Base-by-base conservation (phyloP, 257 asterid species). In the Sherardia arvensis region DNA sequence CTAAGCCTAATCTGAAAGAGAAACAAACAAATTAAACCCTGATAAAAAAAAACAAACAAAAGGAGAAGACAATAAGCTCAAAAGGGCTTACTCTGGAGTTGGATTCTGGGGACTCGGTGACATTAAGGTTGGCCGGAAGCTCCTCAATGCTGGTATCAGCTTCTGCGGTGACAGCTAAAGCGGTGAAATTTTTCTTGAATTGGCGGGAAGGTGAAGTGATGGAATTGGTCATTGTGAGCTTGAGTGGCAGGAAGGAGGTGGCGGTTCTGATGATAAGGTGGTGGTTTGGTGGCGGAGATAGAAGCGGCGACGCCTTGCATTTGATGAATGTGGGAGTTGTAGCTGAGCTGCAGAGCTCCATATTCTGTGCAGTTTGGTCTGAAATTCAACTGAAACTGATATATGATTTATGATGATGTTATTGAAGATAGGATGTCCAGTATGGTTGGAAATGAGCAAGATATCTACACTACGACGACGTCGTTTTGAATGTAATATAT, bases 81-180 rank as follows among this genome's bases (percentile, higher is more conserved):
- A 58, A 43, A 25, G 48, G 22, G 57, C 90, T 40, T 62, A 91
- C 98, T 73, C 92, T 83, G 8, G 95, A 91, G 76, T 88, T 77
- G 56, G 92, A 87, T 63, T 86, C 94, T 1, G 73, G 83, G 45
- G 83, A 83, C 71, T 86, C 88, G 11, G 90, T 80, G 53, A 91
- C 85, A 49, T 80, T 75, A 33, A 91, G 69, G 69, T 83, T 95
- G 73, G 94, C 95, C 0, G 96, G 96, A 51, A 91, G 96, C 62
- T 83, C 84, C 36, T 91, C 96, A 38, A 64, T 22, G 62, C 68
- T 71, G 33, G 81, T 48, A 45, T 72, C 81, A 57, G 62, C 81
- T 43, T 81, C 51, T 20, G 78, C 69, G 4, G 94, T 64, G 62
- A 78, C 76, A 32, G 88, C 92, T 8, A 79, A 80, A 17, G 84